Conservation (phyloP, 2,329 filamentous ascomycete species). For the Geoglossum cookeanum region DNA sequence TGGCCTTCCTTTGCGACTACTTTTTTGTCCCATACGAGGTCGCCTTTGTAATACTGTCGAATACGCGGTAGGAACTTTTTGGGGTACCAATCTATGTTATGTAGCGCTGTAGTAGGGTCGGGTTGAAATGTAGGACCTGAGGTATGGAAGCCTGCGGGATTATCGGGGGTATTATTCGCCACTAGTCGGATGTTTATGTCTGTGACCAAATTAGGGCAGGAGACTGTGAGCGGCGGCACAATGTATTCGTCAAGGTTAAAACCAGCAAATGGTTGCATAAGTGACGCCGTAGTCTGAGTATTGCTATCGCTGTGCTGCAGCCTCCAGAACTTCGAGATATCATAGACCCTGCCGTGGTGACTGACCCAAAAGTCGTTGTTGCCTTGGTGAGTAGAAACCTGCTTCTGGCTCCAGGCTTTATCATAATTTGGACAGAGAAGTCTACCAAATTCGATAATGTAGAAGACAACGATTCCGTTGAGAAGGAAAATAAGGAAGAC, state of each 20-base stretch:
- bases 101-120: slow-evolving; percentile 37
- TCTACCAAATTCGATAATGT: slow-evolving; percentile 71
- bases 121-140: slow-evolving; percentile 43
- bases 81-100: slow-evolving; percentile 57
- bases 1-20: slow-evolving; percentile 46
- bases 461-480: slow-evolving; percentile 73
- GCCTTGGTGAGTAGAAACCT: slow-evolving; percentile 54
- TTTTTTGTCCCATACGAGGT: slow-evolving; percentile 50
- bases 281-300: slow-evolving; percentile 36
- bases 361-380: slow-evolving; percentile 69
- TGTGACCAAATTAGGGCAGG: slow-evolving; percentile 55
- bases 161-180: slow-evolving; percentile 43
- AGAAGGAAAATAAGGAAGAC: slow-evolving; percentile 62
- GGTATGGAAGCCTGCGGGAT: slow-evolving; percentile 41
- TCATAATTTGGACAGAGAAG: slow-evolving; percentile 79
- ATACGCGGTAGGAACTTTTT: slow-evolving; percentile 58
- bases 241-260: slow-evolving; percentile 73
- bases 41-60: slow-evolving; percentile 69
- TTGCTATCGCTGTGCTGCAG: slow-evolving; percentile 60
- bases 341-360: slow-evolving; percentile 76
- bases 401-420: slow-evolving; percentile 61
- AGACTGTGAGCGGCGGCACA: slow-evolving; percentile 50
- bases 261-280: slow-evolving; percentile 66
- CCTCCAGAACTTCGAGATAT: slow-evolving; percentile 76
- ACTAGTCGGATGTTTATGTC: slow-evolving; percentile 35